These are phyloP conservation scores for Ambrosia hybrid DNA, from an alignment of 140 eudicot species.

Conservation along the genomic window DNA sequence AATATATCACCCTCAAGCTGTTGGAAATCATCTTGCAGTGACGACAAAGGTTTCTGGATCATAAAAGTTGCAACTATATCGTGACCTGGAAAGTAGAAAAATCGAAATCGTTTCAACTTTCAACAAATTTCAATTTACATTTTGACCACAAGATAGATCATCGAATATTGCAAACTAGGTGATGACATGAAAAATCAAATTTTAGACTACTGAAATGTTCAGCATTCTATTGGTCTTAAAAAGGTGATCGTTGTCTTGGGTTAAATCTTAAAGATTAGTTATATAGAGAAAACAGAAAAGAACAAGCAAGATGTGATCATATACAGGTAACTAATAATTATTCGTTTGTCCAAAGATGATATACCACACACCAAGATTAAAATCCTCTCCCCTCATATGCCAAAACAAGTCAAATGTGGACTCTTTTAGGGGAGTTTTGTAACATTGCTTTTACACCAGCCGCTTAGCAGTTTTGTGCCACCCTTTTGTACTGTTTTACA, in stretches of 20 bases:
- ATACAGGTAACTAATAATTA: not conserved
- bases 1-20: slow-evolving; percentile 74
- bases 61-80: slow-evolving; percentile 82
- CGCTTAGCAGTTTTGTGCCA: too few relatives aligned
- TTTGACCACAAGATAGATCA: slow-evolving; percentile 14
- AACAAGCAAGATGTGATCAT: not conserved
- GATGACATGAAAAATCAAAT: not conserved
- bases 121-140: slow-evolving; percentile 9
- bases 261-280: too few relatives aligned
- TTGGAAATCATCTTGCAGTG: slow-evolving; percentile 57
- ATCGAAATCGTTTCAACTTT: slow-evolving; percentile 18
- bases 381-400: slow-evolving; percentile 7
- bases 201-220: not conserved
- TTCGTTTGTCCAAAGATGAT: too few relatives aligned
- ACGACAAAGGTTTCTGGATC: slow-evolving; percentile 62
- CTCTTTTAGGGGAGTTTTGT: not conserved
- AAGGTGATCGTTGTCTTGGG: not conserved
- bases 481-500: not conserved
- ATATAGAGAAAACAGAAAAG: too few relatives aligned
- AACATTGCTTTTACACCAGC: not conserved
- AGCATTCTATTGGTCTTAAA: not conserved
- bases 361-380: too few relatives aligned
- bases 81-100: slow-evolving; percentile 54
- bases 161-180: slow-evolving; percentile 14
- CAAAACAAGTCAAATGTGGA: slow-evolving; percentile 15